Conservation (phyloP, 2,329 filamentous ascomycete genomes). For the Calycina marina region DNA sequence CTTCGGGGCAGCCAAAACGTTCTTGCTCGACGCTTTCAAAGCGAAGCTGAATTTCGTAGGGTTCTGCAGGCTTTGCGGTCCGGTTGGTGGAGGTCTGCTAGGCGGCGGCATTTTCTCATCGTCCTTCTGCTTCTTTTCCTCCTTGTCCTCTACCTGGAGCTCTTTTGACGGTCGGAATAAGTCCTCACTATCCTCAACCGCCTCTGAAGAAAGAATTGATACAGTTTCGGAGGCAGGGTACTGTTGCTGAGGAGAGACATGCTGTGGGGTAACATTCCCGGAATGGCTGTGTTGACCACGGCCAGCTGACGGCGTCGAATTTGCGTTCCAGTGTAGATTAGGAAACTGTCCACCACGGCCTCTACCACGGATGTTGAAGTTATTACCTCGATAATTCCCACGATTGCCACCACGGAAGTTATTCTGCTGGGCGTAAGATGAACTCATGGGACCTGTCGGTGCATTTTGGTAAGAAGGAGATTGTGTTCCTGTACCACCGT, state of each 20-base stretch:
- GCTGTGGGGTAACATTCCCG: conserved; percentile 21
- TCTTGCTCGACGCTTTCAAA: conserved; percentile 61
- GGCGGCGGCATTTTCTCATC: conserved; percentile 40
- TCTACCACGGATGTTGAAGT: conserved; percentile 32
- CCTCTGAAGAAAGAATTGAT: too few species aligned
- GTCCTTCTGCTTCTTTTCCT: conserved; percentile 31
- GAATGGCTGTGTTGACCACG: conserved; percentile 29
- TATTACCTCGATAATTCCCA: conserved; percentile 44
- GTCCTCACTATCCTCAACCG: conserved; percentile 38
- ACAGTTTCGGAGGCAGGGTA: too few species aligned
- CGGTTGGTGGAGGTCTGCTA: conserved; percentile 32
- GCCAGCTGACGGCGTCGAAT: conserved; percentile 37
- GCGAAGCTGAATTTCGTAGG: conserved; percentile 78
- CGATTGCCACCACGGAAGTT: conserved; percentile 30
- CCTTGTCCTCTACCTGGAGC: conserved; percentile 45
- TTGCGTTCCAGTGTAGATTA: conserved; percentile 58
- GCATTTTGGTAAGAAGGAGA: conserved; percentile 40
- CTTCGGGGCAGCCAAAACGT: conserved; percentile 40
- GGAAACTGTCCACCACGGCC: conserved; percentile 41
- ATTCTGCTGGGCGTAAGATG: conserved; percentile 30
- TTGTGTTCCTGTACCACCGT: conserved; percentile 27
- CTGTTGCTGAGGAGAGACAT: conserved; percentile 19
- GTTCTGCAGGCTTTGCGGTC: conserved; percentile 25
- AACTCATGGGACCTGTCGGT: conserved; percentile 37
- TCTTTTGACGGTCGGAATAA: conserved; percentile 51